These are phyloP conservation scores for Monilinia vaccinii-corymbosi DNA, from an alignment of 2,329 filamentous ascomycete species.

Conservation along the genomic window DNA sequence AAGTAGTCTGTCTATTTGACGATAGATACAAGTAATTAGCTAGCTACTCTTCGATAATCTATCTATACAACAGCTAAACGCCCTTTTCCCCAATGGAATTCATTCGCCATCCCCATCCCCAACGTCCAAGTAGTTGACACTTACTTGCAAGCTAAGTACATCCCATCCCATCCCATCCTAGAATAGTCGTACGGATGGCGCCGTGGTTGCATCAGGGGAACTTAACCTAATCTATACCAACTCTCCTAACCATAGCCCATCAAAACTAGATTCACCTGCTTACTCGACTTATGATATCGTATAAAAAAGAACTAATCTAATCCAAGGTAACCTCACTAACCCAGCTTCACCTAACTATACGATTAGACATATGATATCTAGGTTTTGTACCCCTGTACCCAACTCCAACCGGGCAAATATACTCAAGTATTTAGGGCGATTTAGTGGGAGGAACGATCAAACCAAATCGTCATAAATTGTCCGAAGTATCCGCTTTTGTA, in stretches of 20 bases:
- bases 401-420: no score
- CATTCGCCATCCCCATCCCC: background rate
- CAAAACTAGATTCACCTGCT: no score
- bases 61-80: background rate
- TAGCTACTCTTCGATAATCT: no score
- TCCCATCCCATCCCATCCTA: background rate
- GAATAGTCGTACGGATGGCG: background rate
- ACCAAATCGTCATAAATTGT: background rate
- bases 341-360: no score
- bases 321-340: no score
- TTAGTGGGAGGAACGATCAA: background rate
- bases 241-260: no score
- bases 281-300: no score
- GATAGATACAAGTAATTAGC: no score
- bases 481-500: background rate
- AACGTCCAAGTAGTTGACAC: background rate
- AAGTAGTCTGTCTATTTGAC: no score
- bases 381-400: background rate
- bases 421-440: no score
- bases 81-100: background rate
- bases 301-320: no score
- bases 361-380: background rate
- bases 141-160: background rate
- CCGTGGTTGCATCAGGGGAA: background rate
- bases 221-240: no score